Base-by-base conservation (phyloP, 805 yeast genomes). In the Sugiyamaella qingdaonensis region DNA sequence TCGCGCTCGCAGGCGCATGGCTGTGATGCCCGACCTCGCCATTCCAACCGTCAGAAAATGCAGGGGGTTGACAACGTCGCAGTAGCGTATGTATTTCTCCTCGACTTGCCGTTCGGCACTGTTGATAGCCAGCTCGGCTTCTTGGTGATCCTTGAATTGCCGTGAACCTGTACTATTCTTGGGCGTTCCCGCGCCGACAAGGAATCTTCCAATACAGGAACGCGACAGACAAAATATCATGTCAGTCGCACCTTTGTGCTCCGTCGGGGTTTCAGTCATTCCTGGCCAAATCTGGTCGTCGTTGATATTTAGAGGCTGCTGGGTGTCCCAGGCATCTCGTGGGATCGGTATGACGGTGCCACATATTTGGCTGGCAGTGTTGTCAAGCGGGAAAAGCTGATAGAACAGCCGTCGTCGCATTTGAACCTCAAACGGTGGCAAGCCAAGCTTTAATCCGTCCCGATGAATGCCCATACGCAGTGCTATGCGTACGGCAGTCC, bases 231-330 rank as follows among this genome's bases (percentile, higher is more conserved):
- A 42, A n/a, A 42, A 42, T n/a, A 42, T 18, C 46, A 42, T 42
- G 10, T 42, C 46, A n/a, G 46, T 42, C 9, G 46, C 46, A 18
- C 46, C 27, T 14, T n/a, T 42, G 14, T 42, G 46, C n/a, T 42
- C 46, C 21, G 14, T 7, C 9, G 46, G 46, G 21, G 46, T 19
- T 29, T 42, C 29, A 18, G 46, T 42, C 46, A 42, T 42, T n/a
- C 29, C 29, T 11, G 46, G 46, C 46, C 46, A 42, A 9, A 42
- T 42, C 46, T 42, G 46, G 29, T 42, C 46, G 29, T 42, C 46
- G 21, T 42, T 42, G 29, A 42, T n/a, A 42, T 42, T 42, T 8
- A 14, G 46, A 21, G 46, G 27, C 10, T 11, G 24, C 29, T 21
- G 46, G 10, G 46, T 42, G n/a, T 42, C 46, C 46, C 46, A 42